A percentile compares a stretch with the other conserved stretches of the same genome.
Evolutionary conservation across 2,329 filamentous ascomycete species (phyloP).

Genomic region (Phialocephala sp.): DNA sequence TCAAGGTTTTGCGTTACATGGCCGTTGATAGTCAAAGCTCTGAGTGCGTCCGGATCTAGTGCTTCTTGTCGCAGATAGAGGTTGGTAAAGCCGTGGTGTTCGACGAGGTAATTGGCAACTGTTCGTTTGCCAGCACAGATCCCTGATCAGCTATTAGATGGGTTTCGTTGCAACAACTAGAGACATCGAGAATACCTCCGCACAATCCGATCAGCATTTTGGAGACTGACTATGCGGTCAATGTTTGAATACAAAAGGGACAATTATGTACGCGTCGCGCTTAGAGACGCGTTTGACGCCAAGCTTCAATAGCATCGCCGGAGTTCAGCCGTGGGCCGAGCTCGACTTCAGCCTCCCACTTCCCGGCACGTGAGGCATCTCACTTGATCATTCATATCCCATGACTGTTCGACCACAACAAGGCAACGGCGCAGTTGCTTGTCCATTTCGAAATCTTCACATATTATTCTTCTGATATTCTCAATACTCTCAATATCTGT

Average conservation of each 20-base stretch:
- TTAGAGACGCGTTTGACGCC: constrained; percentile 2
- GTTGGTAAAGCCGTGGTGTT: constrained; percentile 80
- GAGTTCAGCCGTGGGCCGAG: not conserved
- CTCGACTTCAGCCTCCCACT: constrained; percentile 6
- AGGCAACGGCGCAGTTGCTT: constrained; percentile 1
- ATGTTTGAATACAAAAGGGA: not conserved
- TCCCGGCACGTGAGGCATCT: constrained; percentile 8
- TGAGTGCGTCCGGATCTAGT: constrained; percentile 17
- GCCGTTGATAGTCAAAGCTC: constrained; percentile 7
- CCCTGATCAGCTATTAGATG: constrained; percentile 55
- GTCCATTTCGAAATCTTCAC: not conserved
- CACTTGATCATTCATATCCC: constrained; percentile 4
- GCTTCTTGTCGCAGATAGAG: constrained; percentile 60
- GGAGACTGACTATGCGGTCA: not conserved
- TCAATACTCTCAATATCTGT: not conserved
- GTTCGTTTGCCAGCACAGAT: constrained; percentile 94
- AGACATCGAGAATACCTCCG: constrained; percentile 58
- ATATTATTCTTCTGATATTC: not conserved
- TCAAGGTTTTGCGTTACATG: not conserved
- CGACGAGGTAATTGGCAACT: constrained; percentile 84
- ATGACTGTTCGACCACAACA: constrained; percentile 1
- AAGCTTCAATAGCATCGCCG: not conserved
- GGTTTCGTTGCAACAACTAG: not conserved
- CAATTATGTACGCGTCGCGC: not conserved
- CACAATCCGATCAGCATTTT: constrained; percentile 79